Percentiles rank a stretch among this genome's conserved stretches.
Evolutionary conservation across 495 filamentous ascomycete species (phyloP).

Genomic region (Pseudoneurospora amorphoporcata): DNA sequence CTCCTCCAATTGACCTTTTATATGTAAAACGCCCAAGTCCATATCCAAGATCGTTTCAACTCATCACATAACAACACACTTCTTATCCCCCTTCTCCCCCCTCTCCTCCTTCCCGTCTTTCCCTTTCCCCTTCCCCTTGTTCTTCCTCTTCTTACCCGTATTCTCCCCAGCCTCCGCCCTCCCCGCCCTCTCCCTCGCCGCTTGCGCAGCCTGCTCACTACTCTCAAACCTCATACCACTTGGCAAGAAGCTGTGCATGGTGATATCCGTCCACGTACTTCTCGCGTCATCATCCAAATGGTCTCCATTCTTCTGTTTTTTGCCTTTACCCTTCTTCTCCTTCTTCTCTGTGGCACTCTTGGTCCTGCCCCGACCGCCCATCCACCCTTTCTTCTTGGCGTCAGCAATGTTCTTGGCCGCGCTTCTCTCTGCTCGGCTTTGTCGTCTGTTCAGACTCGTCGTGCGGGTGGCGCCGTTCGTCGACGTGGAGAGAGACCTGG

Average conservation of each 20-base stretch:
- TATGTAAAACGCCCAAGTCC: neutral
- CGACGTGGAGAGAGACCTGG: slow-evolving; percentile 19
- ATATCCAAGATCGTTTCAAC: neutral
- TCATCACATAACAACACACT: slow-evolving; percentile 46
- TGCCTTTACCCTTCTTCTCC: slow-evolving; percentile 7
- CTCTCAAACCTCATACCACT: slow-evolving; percentile 2
- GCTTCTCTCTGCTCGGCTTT: slow-evolving; percentile 42
- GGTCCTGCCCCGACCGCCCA: slow-evolving; percentile 28
- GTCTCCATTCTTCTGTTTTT: slow-evolving; percentile 22
- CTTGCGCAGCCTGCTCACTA: neutral
- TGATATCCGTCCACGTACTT: slow-evolving; percentile 42
- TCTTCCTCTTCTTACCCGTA: neutral
- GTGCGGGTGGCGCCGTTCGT: slow-evolving; percentile 18
- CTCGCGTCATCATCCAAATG: slow-evolving; percentile 21
- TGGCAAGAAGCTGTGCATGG: slow-evolving; percentile 13
- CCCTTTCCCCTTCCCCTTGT: neutral
- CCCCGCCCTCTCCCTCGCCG: neutral
- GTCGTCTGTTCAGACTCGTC: slow-evolving; percentile 29
- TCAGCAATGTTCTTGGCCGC: slow-evolving; percentile 46
- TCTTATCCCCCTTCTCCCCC: slow-evolving; percentile 31
- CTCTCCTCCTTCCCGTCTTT: neutral
- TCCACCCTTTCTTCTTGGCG: slow-evolving; percentile 45
- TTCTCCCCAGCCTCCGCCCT: neutral
- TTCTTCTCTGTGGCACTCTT: slow-evolving; percentile 14
- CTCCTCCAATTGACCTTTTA: neutral